Conservation (phyloP, 805 yeast genomes). For the Kluyveromyces siamensis region DNA sequence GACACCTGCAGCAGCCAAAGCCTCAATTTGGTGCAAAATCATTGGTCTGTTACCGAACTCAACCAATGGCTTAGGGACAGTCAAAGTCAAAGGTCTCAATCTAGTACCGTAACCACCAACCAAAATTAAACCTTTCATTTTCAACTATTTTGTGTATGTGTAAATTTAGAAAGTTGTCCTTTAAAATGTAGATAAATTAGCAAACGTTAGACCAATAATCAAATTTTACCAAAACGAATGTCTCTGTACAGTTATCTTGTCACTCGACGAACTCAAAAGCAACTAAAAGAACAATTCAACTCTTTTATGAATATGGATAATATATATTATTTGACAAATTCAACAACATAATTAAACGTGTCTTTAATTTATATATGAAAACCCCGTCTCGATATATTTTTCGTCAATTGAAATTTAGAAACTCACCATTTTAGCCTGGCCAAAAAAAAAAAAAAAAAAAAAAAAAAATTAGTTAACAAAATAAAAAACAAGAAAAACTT, state of each 20-base stretch:
- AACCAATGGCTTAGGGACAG: constrained; percentile 93
- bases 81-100: constrained; percentile 94
- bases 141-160: background rate
- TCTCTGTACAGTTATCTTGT: background rate
- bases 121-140: constrained; percentile 92
- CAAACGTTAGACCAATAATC: background rate
- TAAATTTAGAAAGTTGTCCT: background rate
- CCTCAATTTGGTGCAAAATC: constrained; percentile 98
- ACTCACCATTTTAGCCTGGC: background rate
- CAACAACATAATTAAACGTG: background rate
- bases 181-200: background rate
- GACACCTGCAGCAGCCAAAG: constrained; percentile 96
- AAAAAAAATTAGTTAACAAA: too few species aligned
- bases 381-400: background rate
- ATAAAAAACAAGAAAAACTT: too few species aligned
- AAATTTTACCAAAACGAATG: background rate
- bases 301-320: background rate
- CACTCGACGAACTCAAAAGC: background rate
- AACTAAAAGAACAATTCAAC: background rate
- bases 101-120: constrained; percentile 99
- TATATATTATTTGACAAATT: too few species aligned
- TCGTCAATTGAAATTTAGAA: background rate
- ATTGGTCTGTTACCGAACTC: constrained; percentile 99
- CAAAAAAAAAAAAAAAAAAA: background rate
- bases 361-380: background rate